Evolutionary conservation across 2,329 filamentous ascomycete genomes (phyloP).

Genomic region (Teratosphaeria viscida): DNA sequence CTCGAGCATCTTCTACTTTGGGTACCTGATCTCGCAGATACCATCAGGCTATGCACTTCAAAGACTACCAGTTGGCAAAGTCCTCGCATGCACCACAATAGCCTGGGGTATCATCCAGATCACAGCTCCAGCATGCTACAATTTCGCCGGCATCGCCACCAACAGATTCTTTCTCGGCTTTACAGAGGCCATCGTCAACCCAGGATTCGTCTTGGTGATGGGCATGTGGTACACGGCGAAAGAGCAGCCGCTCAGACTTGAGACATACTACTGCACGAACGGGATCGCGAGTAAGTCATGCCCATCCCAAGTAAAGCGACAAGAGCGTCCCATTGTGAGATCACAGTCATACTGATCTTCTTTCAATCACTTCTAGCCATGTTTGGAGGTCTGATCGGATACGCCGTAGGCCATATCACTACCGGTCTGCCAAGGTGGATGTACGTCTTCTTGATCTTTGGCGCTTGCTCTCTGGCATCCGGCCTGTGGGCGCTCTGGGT

Average conservation of each 20-base stretch:
- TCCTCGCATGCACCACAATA: constrained; percentile 32
- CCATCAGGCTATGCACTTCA: constrained; percentile 36
- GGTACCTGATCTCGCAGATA: constrained; percentile 37
- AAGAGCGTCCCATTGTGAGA: no score
- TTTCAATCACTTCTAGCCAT: constrained; percentile 27
- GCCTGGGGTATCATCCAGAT: constrained; percentile 33
- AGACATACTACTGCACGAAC: constrained; percentile 48
- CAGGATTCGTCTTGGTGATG: constrained; percentile 28
- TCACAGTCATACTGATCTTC: no score
- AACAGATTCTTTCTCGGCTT: constrained; percentile 29
- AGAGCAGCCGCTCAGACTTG: constrained; percentile 44
- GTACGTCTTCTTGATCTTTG: constrained; percentile 49
- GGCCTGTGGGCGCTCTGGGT: constrained; percentile 23
- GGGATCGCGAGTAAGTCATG: constrained; percentile 38
- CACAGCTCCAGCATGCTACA: constrained; percentile 31
- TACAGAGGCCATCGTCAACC: constrained; percentile 27
- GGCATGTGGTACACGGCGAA: constrained; percentile 21
- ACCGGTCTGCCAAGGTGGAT: constrained; percentile 41
- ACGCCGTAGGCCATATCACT: constrained; percentile 50
- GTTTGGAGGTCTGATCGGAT: constrained; percentile 50
- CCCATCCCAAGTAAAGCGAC: no score
- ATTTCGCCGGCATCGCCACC: constrained; percentile 29
- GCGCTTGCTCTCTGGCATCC: constrained; percentile 24
- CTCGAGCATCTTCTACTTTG: constrained; percentile 40
- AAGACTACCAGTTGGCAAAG: constrained; percentile 37